These are phyloP conservation scores for Asterella californica DNA, from an alignment of 225 moss, liverwort and hornwort genomes.

Conservation along the genomic window DNA sequence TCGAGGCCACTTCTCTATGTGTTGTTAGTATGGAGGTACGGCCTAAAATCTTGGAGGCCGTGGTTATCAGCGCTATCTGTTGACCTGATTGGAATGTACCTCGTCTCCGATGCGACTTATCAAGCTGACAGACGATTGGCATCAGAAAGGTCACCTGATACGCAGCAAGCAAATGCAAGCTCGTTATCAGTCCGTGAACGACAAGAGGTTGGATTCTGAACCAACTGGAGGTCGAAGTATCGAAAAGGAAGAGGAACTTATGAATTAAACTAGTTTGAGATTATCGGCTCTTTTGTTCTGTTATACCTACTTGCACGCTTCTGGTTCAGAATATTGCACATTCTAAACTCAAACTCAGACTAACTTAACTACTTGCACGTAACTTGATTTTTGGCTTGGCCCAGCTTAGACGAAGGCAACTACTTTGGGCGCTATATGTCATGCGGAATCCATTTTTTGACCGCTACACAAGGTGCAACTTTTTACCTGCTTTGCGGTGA, in stretches of 20 bases:
- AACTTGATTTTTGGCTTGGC: not conserved
- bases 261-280: not conserved
- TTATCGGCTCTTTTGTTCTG: not conserved
- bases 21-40: constrained; percentile 73
- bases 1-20: constrained; percentile 82
- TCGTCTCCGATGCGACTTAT: constrained; percentile 58
- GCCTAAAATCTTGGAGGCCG: constrained; percentile 88
- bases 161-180: constrained; percentile 16
- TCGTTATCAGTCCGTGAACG: constrained; percentile 54
- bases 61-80: constrained; percentile 85
- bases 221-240: not conserved
- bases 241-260: not conserved
- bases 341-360: not conserved
- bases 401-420: constrained; percentile 77
- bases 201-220: constrained; percentile 54
- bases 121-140: constrained; percentile 23
- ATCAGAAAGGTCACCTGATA: constrained; percentile 9
- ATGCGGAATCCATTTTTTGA: constrained; percentile 94
- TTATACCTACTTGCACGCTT: not conserved
- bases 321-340: not conserved
- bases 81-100: constrained; percentile 78
- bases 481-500: not conserved
- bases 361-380: not conserved
- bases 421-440: constrained; percentile 77
- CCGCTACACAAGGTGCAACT: constrained; percentile 65